A percentile compares a stretch with the other conserved stretches of the same genome.
Conservation (phyloP, 305 asterid species). For the Fraxinus paxiana region DNA sequence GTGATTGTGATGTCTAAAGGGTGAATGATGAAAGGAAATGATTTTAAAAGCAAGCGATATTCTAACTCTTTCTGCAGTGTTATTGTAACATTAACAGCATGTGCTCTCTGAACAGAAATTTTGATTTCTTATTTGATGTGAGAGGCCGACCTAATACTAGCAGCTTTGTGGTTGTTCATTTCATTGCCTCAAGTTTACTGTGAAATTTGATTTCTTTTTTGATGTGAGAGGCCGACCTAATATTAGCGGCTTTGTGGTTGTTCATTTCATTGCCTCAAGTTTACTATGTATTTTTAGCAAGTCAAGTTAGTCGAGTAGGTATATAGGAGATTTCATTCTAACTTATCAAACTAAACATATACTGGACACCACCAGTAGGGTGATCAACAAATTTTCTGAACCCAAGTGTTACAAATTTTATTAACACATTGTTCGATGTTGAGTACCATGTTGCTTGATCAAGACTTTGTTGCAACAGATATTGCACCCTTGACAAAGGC, state of each 20-base stretch:
- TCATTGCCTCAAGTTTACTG: neutral
- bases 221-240: neutral
- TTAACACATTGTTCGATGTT: neutral
- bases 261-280: neutral
- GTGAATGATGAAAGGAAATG: neutral
- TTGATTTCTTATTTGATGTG: neutral
- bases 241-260: neutral
- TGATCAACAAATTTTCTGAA: neutral
- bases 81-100: neutral
- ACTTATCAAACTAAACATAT: neutral
- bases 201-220: neutral
- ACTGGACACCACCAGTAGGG: neutral
- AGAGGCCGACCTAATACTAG: neutral
- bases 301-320: neutral
- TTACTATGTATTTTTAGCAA: neutral
- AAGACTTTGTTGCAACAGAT: neutral
- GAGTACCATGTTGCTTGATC: neutral
- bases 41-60: neutral
- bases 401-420: neutral
- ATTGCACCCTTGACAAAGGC: slow-evolving; percentile 1
- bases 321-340: neutral
- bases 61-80: neutral
- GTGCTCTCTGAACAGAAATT: neutral
- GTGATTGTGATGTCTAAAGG: neutral
- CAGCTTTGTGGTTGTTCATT: neutral